These are phyloP conservation scores for Suhomyces panamericanus DNA, from an alignment of 1,139 yeast genomes.

Conservation along the genomic window DNA sequence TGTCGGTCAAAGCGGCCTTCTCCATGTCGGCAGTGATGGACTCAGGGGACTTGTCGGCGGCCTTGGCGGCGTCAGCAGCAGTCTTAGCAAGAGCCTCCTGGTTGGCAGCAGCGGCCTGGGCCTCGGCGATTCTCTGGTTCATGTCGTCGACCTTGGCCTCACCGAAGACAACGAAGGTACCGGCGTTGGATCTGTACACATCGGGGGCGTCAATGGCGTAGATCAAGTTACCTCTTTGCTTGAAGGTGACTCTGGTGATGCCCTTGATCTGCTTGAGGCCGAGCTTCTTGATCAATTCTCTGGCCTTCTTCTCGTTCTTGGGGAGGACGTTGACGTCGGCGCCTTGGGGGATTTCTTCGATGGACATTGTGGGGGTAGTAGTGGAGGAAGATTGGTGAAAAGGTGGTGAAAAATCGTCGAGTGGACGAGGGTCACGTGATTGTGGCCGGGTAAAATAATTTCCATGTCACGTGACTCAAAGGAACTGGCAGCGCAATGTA, in stretches of 20 bases:
- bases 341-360: constrained; percentile 74
- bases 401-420: constrained; percentile 1
- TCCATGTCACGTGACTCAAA: too few species aligned
- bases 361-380: constrained; percentile 38
- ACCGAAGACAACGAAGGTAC: constrained; percentile 95
- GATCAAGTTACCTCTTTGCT: constrained; percentile 90
- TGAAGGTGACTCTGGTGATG: constrained; percentile 93
- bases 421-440: background rate
- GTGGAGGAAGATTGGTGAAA: background rate
- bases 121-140: constrained; percentile 74
- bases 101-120: constrained; percentile 41
- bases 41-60: constrained; percentile 61
- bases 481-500: too few species aligned
- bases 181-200: constrained; percentile 91
- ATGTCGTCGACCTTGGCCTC: constrained; percentile 95
- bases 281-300: constrained; percentile 85
- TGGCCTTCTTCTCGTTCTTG: constrained; percentile 95
- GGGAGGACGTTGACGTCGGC: constrained; percentile 82
- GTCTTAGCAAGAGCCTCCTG: constrained; percentile 72
- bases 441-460: background rate
- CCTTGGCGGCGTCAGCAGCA: constrained; percentile 29
- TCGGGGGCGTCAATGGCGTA: constrained; percentile 94
- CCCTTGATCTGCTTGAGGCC: constrained; percentile 91
- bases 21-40: constrained; percentile 89
- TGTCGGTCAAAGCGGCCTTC: constrained; percentile 64